phyloP scores from a whole-genome alignment of 352 stramenopile genomes.

The Phytophthora lateralis region DNA sequence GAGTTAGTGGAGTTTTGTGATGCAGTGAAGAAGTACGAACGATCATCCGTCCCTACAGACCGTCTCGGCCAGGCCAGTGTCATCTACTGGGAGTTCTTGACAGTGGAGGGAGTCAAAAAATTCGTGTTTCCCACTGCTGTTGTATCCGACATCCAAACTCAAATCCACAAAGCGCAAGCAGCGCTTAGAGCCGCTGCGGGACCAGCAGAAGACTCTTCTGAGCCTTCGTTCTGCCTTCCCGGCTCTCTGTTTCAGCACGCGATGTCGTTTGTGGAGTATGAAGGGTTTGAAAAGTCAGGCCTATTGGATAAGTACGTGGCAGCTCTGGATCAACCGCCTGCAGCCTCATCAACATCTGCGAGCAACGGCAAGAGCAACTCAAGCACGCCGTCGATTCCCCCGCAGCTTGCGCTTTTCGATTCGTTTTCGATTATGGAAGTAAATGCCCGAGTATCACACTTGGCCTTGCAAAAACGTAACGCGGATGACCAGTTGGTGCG shows the following conservation, averaged over 20 bases:
- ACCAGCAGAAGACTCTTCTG: conserved; percentile 13
- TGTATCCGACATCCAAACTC: conserved; percentile 53
- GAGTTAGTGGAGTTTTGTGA: conserved; percentile 85
- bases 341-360: conserved; percentile 20
- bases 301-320: conserved; percentile 83
- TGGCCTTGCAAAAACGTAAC: conserved; percentile 53
- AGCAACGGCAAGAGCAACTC: conserved; percentile 39
- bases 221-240: conserved; percentile 34
- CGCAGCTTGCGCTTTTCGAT: conserved; percentile 82
- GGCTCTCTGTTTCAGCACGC: conserved; percentile 76
- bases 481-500: conserved; percentile 40
- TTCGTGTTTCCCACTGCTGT: conserved; percentile 70
- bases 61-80: conserved; percentile 75
- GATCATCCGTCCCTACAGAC: conserved; percentile 66
- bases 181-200: conserved; percentile 29
- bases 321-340: conserved; percentile 56
- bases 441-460: conserved; percentile 76
- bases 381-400: conserved; percentile 49
- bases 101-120: conserved; percentile 56
- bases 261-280: conserved; percentile 68
- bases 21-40: conserved; percentile 84
- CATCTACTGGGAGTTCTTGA: conserved; percentile 88
- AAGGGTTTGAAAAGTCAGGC: conserved; percentile 72
- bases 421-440: conserved; percentile 89
- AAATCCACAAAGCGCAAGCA: conserved; percentile 70